phyloP scores from a whole-genome alignment of 192 early-diverging fungal species.

The Dimargaris verticillata region DNA sequence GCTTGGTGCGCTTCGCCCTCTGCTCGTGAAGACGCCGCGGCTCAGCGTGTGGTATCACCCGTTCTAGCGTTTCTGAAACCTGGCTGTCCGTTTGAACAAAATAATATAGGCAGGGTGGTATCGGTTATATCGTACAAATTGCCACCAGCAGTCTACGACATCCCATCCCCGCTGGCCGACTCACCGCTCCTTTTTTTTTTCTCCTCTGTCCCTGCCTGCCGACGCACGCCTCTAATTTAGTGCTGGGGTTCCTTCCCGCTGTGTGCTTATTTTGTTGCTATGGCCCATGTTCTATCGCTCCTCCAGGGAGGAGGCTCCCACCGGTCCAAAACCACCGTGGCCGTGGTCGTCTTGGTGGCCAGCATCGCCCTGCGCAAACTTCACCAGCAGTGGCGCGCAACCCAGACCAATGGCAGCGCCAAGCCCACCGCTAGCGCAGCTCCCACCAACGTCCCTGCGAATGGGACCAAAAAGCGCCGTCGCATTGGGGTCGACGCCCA shows the following conservation, averaged over 20 bases:
- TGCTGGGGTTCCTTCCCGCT: neutral
- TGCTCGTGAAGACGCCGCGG: too few species aligned
- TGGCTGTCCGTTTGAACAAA: too few species aligned
- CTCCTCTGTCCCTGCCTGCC: too few species aligned
- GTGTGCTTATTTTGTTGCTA: neutral
- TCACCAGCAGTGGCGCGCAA: neutral
- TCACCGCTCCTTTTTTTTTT: too few species aligned
- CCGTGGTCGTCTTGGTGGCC: neutral
- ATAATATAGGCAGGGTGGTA: too few species aligned
- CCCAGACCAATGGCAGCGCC: neutral
- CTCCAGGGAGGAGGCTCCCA: neutral
- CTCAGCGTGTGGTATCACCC: too few species aligned
- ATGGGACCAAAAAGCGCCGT: conserved; percentile 15
- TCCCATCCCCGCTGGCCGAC: too few species aligned
- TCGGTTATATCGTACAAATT: too few species aligned
- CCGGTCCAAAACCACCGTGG: conserved; percentile 3
- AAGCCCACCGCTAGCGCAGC: conserved; percentile 14
- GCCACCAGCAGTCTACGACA: too few species aligned
- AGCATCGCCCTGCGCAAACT: conserved; percentile 5
- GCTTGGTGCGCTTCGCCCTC: too few species aligned
- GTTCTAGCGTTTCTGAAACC: too few species aligned
- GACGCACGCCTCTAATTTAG: too few species aligned
- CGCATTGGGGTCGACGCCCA: conserved; percentile 12
- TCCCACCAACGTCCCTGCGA: conserved; percentile 24
- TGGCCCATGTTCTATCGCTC: conserved; percentile 10